phyloP scores from a whole-genome alignment of 225 moss, liverwort and hornwort species.

The Takakia lepidozioides region DNA sequence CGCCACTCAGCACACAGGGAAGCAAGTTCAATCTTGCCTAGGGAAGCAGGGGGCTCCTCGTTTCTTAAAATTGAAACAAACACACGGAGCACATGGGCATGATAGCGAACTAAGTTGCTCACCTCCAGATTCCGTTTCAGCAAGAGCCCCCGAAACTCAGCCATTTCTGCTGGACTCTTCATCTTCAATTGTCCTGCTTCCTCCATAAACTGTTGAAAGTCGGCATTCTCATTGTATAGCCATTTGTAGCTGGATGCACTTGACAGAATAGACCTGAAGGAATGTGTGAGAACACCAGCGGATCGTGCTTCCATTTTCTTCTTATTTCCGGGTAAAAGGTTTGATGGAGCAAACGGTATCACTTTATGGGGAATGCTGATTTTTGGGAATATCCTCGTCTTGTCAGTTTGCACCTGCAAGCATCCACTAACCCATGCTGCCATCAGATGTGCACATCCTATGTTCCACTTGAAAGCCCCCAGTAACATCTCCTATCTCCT shows the following conservation, averaged over 20 bases:
- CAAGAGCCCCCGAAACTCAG: conserved; percentile 21
- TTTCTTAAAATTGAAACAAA: conserved; percentile 33
- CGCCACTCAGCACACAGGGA: conserved; percentile 31
- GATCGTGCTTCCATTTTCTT: neutral
- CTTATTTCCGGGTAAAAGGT: neutral
- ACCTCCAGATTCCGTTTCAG: conserved; percentile 17
- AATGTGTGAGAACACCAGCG: neutral
- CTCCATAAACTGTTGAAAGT: conserved; percentile 17
- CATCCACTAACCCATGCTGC: too few relatives aligned
- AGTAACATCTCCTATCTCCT: too few relatives aligned
- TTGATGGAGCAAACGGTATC: neutral
- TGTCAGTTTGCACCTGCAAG: too few relatives aligned
- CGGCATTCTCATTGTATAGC: conserved; percentile 14
- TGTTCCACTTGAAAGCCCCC: too few relatives aligned
- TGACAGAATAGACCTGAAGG: conserved; percentile 13
- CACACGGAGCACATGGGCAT: conserved; percentile 21
- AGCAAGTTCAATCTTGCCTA: conserved; percentile 29
- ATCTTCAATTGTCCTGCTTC: conserved; percentile 21
- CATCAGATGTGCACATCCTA: too few relatives aligned
- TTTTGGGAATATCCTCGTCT: neutral
- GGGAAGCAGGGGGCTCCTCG: conserved; percentile 16
- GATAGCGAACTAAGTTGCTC: conserved; percentile 24
- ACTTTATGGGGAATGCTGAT: neutral
- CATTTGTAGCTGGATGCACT: conserved; percentile 30
- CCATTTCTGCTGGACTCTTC: conserved; percentile 14